Percentiles rank a stretch among this genome's conserved stretches.
These are phyloP conservation scores for Echeveria elegans DNA, from an alignment of 164 flowering plant species.

Conservation along the genomic window DNA sequence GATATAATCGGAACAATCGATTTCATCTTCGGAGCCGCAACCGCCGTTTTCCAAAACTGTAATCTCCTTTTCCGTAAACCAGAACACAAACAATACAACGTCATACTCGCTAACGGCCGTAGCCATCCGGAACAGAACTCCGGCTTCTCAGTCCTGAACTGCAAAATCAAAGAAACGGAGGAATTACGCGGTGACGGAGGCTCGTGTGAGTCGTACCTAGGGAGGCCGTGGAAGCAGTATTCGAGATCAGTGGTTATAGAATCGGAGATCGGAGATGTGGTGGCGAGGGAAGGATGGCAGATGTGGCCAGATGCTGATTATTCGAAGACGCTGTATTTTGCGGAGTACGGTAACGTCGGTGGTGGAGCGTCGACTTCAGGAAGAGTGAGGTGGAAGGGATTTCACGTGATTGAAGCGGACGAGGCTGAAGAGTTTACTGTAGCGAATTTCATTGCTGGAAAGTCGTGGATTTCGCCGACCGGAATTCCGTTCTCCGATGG, in stretches of 20 bases:
- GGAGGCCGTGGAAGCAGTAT: slow-evolving; percentile 78
- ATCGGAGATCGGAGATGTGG: slow-evolving; percentile 32
- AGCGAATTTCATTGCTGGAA: slow-evolving; percentile 57
- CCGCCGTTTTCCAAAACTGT: slow-evolving; percentile 62
- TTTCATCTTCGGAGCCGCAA: slow-evolving; percentile 80
- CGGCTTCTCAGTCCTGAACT: slow-evolving; percentile 73
- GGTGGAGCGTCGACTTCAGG: slow-evolving; percentile 42
- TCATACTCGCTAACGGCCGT: slow-evolving; percentile 63
- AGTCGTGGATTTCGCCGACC: slow-evolving; percentile 69
- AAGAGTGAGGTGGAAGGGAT: slow-evolving; percentile 83
- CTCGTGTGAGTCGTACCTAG: slow-evolving; percentile 46
- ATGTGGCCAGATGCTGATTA: slow-evolving; percentile 55
- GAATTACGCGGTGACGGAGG: slow-evolving; percentile 25
- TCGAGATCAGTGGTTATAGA: slow-evolving; percentile 67
- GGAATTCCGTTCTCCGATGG: slow-evolving; percentile 63
- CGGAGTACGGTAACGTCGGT: slow-evolving; percentile 66
- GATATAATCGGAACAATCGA: slow-evolving; percentile 79
- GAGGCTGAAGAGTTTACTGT: slow-evolving; percentile 54
- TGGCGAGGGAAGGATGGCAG: slow-evolving; percentile 73
- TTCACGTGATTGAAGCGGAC: slow-evolving; percentile 25
- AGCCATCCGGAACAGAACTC: slow-evolving; percentile 49
- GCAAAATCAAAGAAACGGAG: slow-evolving; percentile 43
- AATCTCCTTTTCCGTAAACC: slow-evolving; percentile 55
- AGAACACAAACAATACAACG: slow-evolving; percentile 50
- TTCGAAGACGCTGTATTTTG: slow-evolving; percentile 51